Base-by-base conservation (phyloP, 75 land plant species). In the Picea glauca region DNA sequence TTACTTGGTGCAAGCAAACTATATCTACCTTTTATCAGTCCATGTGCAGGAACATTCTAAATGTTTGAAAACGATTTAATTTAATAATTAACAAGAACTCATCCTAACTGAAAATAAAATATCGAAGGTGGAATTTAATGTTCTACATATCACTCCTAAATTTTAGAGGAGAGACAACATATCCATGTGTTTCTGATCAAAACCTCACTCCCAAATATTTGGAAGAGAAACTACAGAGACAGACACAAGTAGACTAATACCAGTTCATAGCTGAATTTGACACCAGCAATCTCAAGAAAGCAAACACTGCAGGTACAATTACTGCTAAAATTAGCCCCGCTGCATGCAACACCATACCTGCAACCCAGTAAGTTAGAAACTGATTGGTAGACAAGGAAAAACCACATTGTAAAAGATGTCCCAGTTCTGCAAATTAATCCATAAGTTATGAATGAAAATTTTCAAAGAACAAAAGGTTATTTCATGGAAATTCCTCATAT, bases 261-360 rank as follows among this genome's bases (percentile, higher is more conserved):
- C 99, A 96, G 76, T 64, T 86, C 97, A 96, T 96, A 54, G 93
- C 90, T 78, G 90, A 73, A 46, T 76, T 79, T 63, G 97, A 85
- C 57, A 92, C 83, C 18, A 86, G 20, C 78, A 94, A 81, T 78
- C 99, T 84, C 56, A 88, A 64, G 23, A 87, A 73, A 12, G 97
- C 88, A 82, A 92, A 82, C 9, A 81, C 58, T 62, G 90, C 81
- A 60, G 99, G 99, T 58, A 94, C 70, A 65, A 90, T 38, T 33
- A 92, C 76, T 78, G 87, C 97, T 32, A 94, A 81, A 58, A 92
- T 60, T 60, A 88, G 21, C 26, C 90, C 91, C 60, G 59, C 26
- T 23, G 78, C 80, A 78, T 96, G 99, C 50, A 88, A 57, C 50
- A 90, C 6, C 60, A 88, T 78, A 63, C 97, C 99, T 89, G 85